Base-by-base conservation (phyloP, 78 protist species). In the Tieghemostelium lacteum region DNA sequence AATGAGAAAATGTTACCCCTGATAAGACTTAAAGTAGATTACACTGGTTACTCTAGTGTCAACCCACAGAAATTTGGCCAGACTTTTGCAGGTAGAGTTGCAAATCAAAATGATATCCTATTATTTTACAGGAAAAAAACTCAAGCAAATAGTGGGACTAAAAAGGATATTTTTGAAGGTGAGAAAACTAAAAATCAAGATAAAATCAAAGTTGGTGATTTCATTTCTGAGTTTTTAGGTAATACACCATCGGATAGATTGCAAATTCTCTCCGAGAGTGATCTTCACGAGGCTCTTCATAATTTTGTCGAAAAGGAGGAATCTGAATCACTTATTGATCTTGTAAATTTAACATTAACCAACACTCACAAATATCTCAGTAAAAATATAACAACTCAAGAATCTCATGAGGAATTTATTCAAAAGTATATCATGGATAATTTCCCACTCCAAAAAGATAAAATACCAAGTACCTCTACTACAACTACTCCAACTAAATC, bases 101-200 rank as follows among this genome's bases (percentile, higher is more conserved):
- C 96, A 1, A 97, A 97, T 57, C 98, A 97, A 3, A 54, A 42
- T 14, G 96, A 95, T 36, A 57, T 96, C 12, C 52, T 96, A 14
- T 60, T 73, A 19, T 92, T 85, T 63, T 54, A 73, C 7, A 73
- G 85, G 69, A 92, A 92, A 55, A 92, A 80, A 26, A 22, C 70
- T 16, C 36, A 86, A 0, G 1, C 40, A 0, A n/a, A 24, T 0
- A 16, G 36, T 26, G 40, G 52, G 33, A 0, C 61, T 40, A 19
- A 22, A 63, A 0, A 70, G 49, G 73, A 73, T 28, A 5, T 3
- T 24, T 37, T 31, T 42, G 80, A 73, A 50, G 2, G 14, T 20
- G 22, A 58, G n/a, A 50, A 50, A 34, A n/a, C 24, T 20, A 19
- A n/a, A 61, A n/a, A 29, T 14, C 78, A 70, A 36, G 89, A 91